Base-by-base conservation (phyloP, 176 grass and related monocot species). In the Musa itinerans region DNA sequence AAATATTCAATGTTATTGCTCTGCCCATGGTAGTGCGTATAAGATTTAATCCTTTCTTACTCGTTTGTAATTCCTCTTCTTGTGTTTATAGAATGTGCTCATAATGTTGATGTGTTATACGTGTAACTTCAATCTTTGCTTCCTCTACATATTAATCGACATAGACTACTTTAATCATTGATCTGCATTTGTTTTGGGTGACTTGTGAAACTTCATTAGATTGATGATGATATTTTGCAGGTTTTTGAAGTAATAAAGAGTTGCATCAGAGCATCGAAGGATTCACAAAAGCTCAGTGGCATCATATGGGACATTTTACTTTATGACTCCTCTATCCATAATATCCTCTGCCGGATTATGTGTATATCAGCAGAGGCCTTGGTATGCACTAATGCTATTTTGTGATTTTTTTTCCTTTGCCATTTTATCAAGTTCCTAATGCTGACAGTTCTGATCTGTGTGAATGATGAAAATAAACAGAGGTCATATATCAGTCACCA, bases 181-280 rank as follows among this genome's bases (percentile, higher is more conserved):
- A 43, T 43, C 34, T 6, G 34, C 34, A 43, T 43, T 43, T 43
- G 34, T 72, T 73, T 8, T 55, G 5, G 1, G 21, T 27, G 13
- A 10, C 5, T 54, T 13, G 7, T 22, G 19, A 27, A 17, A 4
- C 13, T 49, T 56, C 21, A 56, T 69, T 58, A 43, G 43, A 13
- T 12, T 20, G 76, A 19, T 71, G 63, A 11, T 78, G 13, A 55
- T 72, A 50, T 83, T 73, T 69, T 59, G 50, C 71, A 96, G 93
- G 86, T 98, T 61, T 80, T 97, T 80, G 80, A 93, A 87, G 86
- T 98, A 78, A 78, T 93, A 15, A 93, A 83, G 79, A 87, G 77
- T 70, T 93, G 88, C 83, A 73, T 91, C 89, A 82, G 83, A 87
- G 78, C 65, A 21, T 79, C 82, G 48, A 82, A 88, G 65, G 71